A percentile compares a stretch with the other conserved stretches of the same genome.
phyloP scores from a whole-genome alignment of 108 stramenopile species.

The Nitzschia putrida region DNA sequence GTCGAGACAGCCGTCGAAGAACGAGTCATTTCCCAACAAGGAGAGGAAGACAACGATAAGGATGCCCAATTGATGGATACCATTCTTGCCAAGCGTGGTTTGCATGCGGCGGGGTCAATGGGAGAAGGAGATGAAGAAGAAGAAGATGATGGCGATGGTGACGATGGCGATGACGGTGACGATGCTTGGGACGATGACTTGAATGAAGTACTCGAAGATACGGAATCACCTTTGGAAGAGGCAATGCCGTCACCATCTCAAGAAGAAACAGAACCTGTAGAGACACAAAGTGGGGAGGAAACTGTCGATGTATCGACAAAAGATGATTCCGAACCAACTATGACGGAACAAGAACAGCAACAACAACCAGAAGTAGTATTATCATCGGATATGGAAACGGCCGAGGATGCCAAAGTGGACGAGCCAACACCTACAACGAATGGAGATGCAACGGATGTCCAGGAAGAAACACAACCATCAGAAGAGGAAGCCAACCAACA shows the following conservation, averaged over 20 bases:
- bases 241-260: background rate
- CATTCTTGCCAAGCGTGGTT: conserved; percentile 54
- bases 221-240: background rate
- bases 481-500: too few relatives aligned
- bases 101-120: conserved; percentile 7
- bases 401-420: too few relatives aligned
- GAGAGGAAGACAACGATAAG: conserved; percentile 15
- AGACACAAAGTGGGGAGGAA: too few relatives aligned
- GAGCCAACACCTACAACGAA: too few relatives aligned
- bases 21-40: conserved; percentile 6
- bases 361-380: too few relatives aligned
- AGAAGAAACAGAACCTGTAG: background rate
- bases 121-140: conserved; percentile 24
- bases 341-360: too few relatives aligned
- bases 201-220: background rate
- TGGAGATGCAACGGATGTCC: too few relatives aligned
- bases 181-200: background rate
- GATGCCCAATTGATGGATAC: conserved; percentile 26
- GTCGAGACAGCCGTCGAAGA: conserved; percentile 74
- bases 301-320: too few relatives aligned
- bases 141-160: background rate
- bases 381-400: too few relatives aligned
- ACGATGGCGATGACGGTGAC: conserved; percentile 11
- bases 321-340: too few relatives aligned
- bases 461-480: too few relatives aligned